phyloP scores from a whole-genome alignment of 2,329 filamentous ascomycete species.

The Colletotrichum zoysiae region DNA sequence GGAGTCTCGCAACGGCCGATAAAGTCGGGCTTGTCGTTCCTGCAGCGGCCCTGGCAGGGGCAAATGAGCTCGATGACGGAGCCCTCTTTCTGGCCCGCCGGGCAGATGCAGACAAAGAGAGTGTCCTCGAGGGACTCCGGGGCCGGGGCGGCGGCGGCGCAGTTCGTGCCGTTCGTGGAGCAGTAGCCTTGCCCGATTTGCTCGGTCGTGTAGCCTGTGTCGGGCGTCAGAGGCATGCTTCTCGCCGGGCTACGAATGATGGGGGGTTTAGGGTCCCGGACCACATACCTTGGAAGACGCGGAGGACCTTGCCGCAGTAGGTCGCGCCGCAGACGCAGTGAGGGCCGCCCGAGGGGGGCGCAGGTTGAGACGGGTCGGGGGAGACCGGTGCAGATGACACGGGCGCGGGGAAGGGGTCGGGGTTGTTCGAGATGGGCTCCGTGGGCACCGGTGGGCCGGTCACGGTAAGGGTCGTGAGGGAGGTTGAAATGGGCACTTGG shows the following conservation, averaged over 20 bases:
- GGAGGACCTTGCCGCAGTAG: slow-evolving; percentile 56
- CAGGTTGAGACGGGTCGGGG: slow-evolving; percentile 16
- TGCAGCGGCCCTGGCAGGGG: slow-evolving; percentile 53
- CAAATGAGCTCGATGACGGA: slow-evolving; percentile 54
- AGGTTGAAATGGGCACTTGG: slow-evolving; percentile 18
- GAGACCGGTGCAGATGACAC: background rate
- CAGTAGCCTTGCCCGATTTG: slow-evolving; percentile 54
- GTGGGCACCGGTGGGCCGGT: slow-evolving; percentile 16
- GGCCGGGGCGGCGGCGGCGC: slow-evolving; percentile 48
- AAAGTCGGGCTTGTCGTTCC: slow-evolving; percentile 55
- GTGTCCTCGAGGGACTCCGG: slow-evolving; percentile 48
- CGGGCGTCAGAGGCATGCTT: background rate
- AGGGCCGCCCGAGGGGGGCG: slow-evolving; percentile 46
- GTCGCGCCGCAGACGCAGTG: slow-evolving; percentile 58
- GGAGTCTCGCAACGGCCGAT: slow-evolving; percentile 56
- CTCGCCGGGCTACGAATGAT: background rate
- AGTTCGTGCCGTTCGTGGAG: slow-evolving; percentile 52
- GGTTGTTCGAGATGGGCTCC: slow-evolving; percentile 31
- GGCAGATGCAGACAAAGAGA: slow-evolving; percentile 56
- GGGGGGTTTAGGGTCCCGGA: background rate
- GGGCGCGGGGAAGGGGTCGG: slow-evolving; percentile 17
- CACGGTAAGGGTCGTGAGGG: slow-evolving; percentile 33
- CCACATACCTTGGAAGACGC: slow-evolving; percentile 43
- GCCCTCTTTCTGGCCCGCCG: slow-evolving; percentile 50
- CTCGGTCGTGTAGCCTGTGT: slow-evolving; percentile 41